Percentiles rank a stretch among this genome's conserved stretches.
Evolutionary conservation across 176 grass and related monocot species (phyloP).

Genomic region (Thalia dealbata): DNA sequence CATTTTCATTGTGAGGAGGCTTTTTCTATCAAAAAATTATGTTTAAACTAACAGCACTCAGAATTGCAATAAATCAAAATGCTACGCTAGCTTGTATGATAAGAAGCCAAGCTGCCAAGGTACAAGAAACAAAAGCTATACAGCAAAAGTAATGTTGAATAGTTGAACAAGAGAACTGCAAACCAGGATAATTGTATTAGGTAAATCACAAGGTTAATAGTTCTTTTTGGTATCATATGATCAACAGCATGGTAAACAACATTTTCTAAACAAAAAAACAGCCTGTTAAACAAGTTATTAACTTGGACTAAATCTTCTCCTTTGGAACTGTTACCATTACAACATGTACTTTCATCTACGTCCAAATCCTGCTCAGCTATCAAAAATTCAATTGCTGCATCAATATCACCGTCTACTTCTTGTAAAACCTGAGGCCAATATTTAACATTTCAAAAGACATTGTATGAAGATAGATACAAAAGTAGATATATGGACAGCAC

Average conservation of each 20-base stretch:
- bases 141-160: too few species aligned
- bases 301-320: constrained; percentile 8
- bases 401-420: constrained; percentile 74
- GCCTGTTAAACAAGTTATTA: constrained; percentile 7
- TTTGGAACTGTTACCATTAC: constrained; percentile 23
- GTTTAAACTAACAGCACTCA: too few species aligned
- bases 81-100: background rate
- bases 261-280: too few species aligned
- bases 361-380: constrained; percentile 32
- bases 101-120: too few species aligned
- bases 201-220: too few species aligned
- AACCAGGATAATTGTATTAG: too few species aligned
- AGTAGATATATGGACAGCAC: background rate
- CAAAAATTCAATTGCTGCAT: constrained; percentile 73
- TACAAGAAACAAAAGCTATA: too few species aligned
- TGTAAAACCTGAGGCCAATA: constrained; percentile 40
- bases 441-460: constrained; percentile 1
- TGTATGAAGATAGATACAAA: constrained; percentile 3
- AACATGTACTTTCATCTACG: constrained; percentile 22
- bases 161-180: too few species aligned
- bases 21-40: too few species aligned
- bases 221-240: too few species aligned
- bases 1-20: too few species aligned
- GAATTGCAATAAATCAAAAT: background rate
- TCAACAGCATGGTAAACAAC: background rate